These are phyloP conservation scores for Knufia fluminis DNA, from an alignment of 2,329 filamentous ascomycete genomes.

Conservation along the genomic window DNA sequence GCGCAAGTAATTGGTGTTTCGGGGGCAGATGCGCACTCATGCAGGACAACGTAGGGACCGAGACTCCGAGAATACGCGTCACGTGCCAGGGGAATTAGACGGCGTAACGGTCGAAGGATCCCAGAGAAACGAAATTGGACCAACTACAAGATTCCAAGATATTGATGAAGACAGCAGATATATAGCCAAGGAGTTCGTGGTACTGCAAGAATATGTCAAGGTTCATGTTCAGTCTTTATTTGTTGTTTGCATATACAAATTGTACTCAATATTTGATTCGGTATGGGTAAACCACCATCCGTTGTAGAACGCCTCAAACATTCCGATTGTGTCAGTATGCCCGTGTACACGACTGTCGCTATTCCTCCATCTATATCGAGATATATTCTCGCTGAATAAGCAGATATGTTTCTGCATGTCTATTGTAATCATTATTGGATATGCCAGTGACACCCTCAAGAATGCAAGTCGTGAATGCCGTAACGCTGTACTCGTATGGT, in stretches of 20 bases:
- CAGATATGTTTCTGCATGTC: conserved; percentile 9
- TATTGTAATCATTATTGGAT: conserved; percentile 15
- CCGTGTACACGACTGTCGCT: not conserved
- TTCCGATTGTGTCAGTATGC: not conserved
- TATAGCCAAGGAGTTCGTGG: no score
- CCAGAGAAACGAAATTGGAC: not conserved
- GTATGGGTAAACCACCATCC: not conserved
- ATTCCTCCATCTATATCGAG: conserved; percentile 1
- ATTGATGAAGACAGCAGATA: no score
- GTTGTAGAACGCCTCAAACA: not conserved
- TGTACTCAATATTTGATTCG: not conserved
- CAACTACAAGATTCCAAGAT: no score
- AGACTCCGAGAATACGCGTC: not conserved
- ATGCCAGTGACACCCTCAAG: not conserved
- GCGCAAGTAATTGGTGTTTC: no score
- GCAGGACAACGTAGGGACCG: not conserved
- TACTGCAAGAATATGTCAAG: not conserved
- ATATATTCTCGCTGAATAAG: not conserved
- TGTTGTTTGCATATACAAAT: not conserved
- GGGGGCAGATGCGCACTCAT: not conserved
- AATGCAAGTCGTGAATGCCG: conserved; percentile 4
- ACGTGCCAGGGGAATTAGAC: not conserved
- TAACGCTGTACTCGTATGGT: not conserved
- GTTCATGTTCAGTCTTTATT: not conserved
- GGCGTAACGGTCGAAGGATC: not conserved